Base-by-base conservation (phyloP, 495 filamentous ascomycete species). In the Thermothielavioides terrestris region DNA sequence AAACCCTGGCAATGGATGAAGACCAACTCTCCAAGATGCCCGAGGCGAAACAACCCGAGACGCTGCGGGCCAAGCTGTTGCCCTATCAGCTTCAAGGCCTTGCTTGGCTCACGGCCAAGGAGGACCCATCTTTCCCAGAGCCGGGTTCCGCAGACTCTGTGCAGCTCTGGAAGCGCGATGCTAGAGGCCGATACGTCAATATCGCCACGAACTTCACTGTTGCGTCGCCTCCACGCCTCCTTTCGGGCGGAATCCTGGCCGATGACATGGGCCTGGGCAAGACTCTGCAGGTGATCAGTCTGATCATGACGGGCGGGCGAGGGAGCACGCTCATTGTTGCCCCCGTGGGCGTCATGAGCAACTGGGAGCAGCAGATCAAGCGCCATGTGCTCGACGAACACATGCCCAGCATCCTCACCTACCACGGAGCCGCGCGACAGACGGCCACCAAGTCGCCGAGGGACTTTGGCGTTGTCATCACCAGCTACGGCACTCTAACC, bases 211-310 rank as follows among this genome's bases (percentile, higher is more conserved):
- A 84, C 53, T 90, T 79, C 58, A 76, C 80, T 0, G 79, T 77
- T 2, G 61, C 61, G 1, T 63, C 60, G 4, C 63, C 68, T 2
- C 88, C 89, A 0, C 55, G 60, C 4, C 70, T 95, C 17, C 78
- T 84, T 1, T 86, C 81, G 55, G 91, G 90, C 37, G 90, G 89
- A 28, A 86, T 95, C 27, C 71, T 95, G 11, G 88, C 88, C 21
- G 90, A 96, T 63, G 90, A 96, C 54, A 96, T 96, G 90, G 90
- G 90, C 3, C 70, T 96, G 6, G 90, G 90, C 12, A 96, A 97
- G 67, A 96, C 90, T 1, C 74, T 96, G 6, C 86, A 95, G 63
- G 78, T 88, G 32, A 92, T 95, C 49, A 83, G 86, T 43, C 61
- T 94, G 25, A 85, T 96, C 35, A 65, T 89, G 53, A 77, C 83